Conservation (phyloP, 257 asterid species). For the Ophiorrhiza pumila region DNA sequence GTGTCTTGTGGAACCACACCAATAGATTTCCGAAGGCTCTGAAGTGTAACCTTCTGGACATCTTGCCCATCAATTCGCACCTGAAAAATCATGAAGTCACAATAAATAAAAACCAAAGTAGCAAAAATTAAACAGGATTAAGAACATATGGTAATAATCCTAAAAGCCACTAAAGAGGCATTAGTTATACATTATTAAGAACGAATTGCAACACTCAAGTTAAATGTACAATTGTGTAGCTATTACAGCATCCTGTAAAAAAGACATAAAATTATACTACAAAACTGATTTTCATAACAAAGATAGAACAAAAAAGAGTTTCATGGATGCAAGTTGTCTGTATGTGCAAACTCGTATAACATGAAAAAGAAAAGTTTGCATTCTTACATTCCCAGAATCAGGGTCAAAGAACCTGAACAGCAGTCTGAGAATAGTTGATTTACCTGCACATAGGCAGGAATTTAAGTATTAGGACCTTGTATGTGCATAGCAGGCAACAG, state of each 20-base stretch:
- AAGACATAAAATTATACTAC: not conserved
- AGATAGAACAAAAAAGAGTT: not conserved
- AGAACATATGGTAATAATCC: not conserved
- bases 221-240: too few species aligned
- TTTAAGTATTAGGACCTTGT: conserved; percentile 8
- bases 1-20: conserved; percentile 99
- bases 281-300: not conserved
- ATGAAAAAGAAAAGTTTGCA: conserved; percentile 1
- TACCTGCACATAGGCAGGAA: conserved; percentile 54
- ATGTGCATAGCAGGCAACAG: not conserved
- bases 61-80: conserved; percentile 91
- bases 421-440: conserved; percentile 92
- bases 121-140: conserved; percentile 1
- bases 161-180: not conserved
- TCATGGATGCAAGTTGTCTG: not conserved
- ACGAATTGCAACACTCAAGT: not conserved
- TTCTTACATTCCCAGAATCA: conserved; percentile 77
- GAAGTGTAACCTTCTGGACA: conserved; percentile 70
- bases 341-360: not conserved
- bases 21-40: conserved; percentile 89
- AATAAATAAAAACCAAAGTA: conserved; percentile 5
- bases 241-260: not conserved
- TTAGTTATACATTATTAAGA: not conserved
- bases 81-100: conserved; percentile 38
- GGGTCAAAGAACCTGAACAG: conserved; percentile 88